Base-by-base conservation (phyloP, 257 asterid species). In the Forsythia suspensa region DNA sequence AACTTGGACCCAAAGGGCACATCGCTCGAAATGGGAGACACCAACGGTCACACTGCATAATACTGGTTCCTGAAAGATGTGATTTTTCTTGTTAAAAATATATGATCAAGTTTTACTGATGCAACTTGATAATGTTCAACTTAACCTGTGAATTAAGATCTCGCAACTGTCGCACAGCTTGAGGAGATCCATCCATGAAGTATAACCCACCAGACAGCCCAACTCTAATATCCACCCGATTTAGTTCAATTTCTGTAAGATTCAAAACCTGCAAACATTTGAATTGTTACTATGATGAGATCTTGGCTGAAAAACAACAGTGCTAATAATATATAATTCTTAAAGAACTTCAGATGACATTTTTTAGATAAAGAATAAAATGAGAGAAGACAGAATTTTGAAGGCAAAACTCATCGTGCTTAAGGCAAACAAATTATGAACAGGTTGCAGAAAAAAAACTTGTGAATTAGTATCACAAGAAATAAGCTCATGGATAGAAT, bases 181-280 rank as follows among this genome's bases (percentile, higher is more conserved):
- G 98, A 81, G 93, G 97, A 80, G 98, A 92, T 77, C 92, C 96
- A 84, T 94, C 98, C 98, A 92, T 94, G 85, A 89, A 94, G 92
- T 94, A 94, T 24, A 90, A 85, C 66, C 96, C 98, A 82, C 97
- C 98, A n/a, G 97, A 87, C 43, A 94, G 86, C 70, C 98, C 98
- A 75, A 94, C 97, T 77, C 98, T 85, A 40, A 94, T 83, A 84
- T 94, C 98, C 71, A 94, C 96, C 41, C 94, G 92, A 80, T 88
- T 94, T 68, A 94, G 90, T 76, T 90, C 97, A 82, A 94, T 88
- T 87, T 94, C 97, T 5, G 98, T 94, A 84, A 94, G 89, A 89
- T 91, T 92, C 83, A 92, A 76, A 83, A 94, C 93, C 98, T 93
- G 88, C 77, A 90, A 78, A 34, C 70, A 70, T 80, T 83, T 21